These are phyloP conservation scores for Aureobasidium sp. DNA, from an alignment of 2,329 filamentous ascomycete species.

Conservation along the genomic window DNA sequence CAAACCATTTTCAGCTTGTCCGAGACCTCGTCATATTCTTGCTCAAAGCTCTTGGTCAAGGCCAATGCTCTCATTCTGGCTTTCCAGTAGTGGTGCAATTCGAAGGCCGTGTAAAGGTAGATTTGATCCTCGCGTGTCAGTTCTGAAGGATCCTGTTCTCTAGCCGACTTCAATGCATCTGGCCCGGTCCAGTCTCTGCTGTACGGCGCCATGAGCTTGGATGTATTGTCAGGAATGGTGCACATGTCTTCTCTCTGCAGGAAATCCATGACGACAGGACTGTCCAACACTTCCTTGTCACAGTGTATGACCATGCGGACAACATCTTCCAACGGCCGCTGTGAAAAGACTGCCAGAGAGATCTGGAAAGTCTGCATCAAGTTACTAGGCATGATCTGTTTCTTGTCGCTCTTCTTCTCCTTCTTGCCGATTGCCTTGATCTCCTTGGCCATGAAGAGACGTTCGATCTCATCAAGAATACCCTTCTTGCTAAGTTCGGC, in stretches of 20 bases:
- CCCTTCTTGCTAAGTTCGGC: conserved; percentile 86
- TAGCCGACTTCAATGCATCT: conserved; percentile 63
- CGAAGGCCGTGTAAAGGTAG: conserved; percentile 84
- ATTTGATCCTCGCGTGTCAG: conserved; percentile 93
- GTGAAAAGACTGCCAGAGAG: conserved; percentile 86
- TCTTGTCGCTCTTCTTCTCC: conserved; percentile 83
- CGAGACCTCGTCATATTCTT: conserved; percentile 86
- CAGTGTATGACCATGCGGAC: conserved; percentile 93
- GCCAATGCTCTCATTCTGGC: conserved; percentile 86
- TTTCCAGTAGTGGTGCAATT: conserved; percentile 98
- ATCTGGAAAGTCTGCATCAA: conserved; percentile 88
- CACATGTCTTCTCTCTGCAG: conserved; percentile 86
- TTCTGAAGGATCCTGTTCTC: conserved; percentile 79
- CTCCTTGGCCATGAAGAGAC: conserved; percentile 94
- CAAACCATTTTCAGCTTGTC: conserved; percentile 80
- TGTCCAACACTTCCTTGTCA: conserved; percentile 79
- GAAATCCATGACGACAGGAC: conserved; percentile 92
- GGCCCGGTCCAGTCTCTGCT: conserved; percentile 94
- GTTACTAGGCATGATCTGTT: conserved; percentile 89
- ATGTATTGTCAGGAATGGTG: conserved; percentile 80
- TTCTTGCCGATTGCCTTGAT: conserved; percentile 75
- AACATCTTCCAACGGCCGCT: conserved; percentile 71
- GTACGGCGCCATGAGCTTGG: conserved; percentile 89
- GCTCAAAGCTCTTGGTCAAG: conserved; percentile 73
- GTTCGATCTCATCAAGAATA: conserved; percentile 95